Conservation (phyloP, 2,329 filamentous ascomycete species). For the Trichoderma sp. region DNA sequence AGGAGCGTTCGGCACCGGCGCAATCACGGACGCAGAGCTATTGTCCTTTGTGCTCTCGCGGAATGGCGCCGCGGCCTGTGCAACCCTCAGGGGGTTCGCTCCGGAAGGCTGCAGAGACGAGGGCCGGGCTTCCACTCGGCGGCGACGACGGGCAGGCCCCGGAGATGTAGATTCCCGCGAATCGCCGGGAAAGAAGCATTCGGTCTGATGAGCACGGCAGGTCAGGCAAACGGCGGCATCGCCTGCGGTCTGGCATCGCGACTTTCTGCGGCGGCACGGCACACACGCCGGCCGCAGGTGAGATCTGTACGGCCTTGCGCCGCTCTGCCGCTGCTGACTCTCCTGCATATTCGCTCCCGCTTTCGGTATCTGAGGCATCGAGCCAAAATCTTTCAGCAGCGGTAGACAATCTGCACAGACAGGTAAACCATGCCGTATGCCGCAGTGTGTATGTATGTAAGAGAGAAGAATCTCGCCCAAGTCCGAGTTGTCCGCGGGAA, state of each 20-base stretch:
- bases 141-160: constrained; percentile 29
- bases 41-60: constrained; percentile 17
- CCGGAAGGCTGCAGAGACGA: background rate
- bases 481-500: constrained; percentile 16
- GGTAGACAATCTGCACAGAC: background rate
- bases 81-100: background rate
- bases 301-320: constrained; percentile 58
- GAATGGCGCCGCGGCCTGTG: background rate
- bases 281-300: constrained; percentile 64
- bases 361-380: background rate
- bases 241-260: constrained; percentile 61
- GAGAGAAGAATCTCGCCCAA: background rate
- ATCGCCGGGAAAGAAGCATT: constrained; percentile 56
- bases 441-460: constrained; percentile 2
- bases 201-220: constrained; percentile 60
- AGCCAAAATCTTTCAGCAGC: background rate
- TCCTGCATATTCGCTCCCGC: background rate
- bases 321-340: constrained; percentile 29
- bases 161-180: constrained; percentile 34
- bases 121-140: constrained; percentile 26
- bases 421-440: no score
- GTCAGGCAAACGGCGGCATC: constrained; percentile 56
- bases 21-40: constrained; percentile 4
- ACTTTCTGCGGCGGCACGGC: constrained; percentile 62
- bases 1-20: background rate